These are phyloP conservation scores for Xylariaceae sp. DNA, from an alignment of 2,329 filamentous ascomycete species.

Conservation along the genomic window DNA sequence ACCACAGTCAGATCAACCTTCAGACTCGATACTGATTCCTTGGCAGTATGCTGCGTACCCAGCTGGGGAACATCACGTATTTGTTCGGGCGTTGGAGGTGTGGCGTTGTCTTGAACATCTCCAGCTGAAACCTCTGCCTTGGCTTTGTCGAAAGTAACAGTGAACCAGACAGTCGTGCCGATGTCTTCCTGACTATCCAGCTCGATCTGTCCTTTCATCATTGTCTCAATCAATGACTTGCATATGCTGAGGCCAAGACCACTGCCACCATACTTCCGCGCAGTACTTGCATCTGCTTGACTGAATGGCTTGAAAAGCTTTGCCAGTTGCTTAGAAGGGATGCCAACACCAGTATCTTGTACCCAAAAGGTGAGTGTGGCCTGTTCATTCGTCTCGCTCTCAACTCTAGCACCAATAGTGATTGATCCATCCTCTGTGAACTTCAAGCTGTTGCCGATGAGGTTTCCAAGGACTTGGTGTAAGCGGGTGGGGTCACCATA, in stretches of 20 bases:
- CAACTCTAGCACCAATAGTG: slow-evolving; percentile 72
- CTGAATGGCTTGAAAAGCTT: slow-evolving; percentile 91
- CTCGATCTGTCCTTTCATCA: slow-evolving; percentile 82
- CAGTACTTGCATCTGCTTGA: slow-evolving; percentile 86
- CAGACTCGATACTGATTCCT: slow-evolving; percentile 38
- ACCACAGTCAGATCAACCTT: slow-evolving; percentile 68
- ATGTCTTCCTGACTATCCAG: slow-evolving; percentile 71
- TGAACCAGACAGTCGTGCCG: slow-evolving; percentile 74
- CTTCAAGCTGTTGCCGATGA: slow-evolving; percentile 90
- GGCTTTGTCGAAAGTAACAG: slow-evolving; percentile 80
- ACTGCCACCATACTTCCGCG: slow-evolving; percentile 86
- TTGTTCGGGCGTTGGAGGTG: slow-evolving; percentile 40
- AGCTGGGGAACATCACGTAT: slow-evolving; percentile 20
- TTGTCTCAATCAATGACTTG: slow-evolving; percentile 88
- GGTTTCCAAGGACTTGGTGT: slow-evolving; percentile 70
- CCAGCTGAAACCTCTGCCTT: slow-evolving; percentile 56
- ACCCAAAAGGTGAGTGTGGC: slow-evolving; percentile 82
- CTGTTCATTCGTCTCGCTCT: slow-evolving; percentile 64
- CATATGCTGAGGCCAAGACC: slow-evolving; percentile 90
- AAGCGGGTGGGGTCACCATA: slow-evolving; percentile 64
- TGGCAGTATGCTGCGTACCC: slow-evolving; percentile 33
- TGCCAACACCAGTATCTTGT: slow-evolving; percentile 86
- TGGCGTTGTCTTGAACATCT: slow-evolving; percentile 41
- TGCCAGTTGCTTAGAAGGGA: slow-evolving; percentile 73
- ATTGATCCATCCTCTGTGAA: slow-evolving; percentile 86